A percentile compares a stretch with the other conserved stretches of the same genome.
Conservation (phyloP, 108 stramenopile genomes). For the Parietichytrium sp. region DNA sequence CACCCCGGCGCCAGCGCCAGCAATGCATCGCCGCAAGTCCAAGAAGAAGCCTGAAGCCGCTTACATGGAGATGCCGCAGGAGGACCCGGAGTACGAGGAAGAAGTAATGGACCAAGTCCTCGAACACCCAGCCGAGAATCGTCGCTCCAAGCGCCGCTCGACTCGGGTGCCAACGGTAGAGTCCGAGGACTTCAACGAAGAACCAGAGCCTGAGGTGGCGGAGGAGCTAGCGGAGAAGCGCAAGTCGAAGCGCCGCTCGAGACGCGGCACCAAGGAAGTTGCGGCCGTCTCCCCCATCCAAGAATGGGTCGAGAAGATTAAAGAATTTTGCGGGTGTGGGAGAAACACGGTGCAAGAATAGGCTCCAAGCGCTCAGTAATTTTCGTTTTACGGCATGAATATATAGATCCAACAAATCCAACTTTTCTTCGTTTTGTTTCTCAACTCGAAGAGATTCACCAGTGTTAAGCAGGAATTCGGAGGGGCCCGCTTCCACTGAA, state of each 20-base stretch:
- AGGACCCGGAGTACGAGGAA: neutral
- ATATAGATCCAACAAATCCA: too few species aligned
- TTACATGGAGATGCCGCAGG: neutral
- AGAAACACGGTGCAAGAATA: neutral
- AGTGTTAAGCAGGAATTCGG: too few species aligned
- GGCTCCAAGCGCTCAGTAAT: too few species aligned
- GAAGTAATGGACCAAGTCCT: neutral
- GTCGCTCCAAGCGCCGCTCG: neutral
- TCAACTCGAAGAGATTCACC: too few species aligned
- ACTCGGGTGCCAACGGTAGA: neutral
- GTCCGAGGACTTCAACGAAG: neutral
- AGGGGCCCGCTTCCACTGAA: too few species aligned
- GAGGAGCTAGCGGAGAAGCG: neutral
- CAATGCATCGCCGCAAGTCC: neutral
- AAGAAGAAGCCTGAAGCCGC: neutral
- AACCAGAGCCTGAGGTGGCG: neutral
- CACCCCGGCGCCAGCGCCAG: neutral
- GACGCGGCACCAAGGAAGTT: neutral
- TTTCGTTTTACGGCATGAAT: too few species aligned
- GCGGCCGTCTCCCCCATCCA: neutral
- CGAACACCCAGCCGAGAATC: neutral
- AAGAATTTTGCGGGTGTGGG: slow-evolving; percentile 9
- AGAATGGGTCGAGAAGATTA: neutral
- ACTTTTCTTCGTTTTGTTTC: too few species aligned
- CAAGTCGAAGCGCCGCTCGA: neutral